These are phyloP conservation scores for Boletus subcaerulescens DNA, from an alignment of 768 basidiomycete species.

Conservation along the genomic window DNA sequence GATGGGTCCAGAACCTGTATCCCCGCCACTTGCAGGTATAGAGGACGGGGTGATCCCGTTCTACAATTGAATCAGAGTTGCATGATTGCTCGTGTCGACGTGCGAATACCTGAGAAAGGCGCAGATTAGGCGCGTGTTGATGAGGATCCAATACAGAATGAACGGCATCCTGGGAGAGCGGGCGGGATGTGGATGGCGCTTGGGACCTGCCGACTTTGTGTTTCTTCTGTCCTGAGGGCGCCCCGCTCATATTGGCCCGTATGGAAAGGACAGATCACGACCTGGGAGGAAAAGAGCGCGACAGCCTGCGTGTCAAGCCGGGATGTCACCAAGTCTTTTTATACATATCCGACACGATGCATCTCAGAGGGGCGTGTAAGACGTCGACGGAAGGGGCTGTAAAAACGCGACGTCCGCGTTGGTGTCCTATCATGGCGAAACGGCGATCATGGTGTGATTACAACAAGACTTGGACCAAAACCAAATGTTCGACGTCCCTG, in stretches of 20 bases:
- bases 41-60: constrained; percentile 13
- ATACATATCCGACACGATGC: constrained; percentile 18
- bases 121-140: constrained; percentile 6
- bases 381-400: not conserved
- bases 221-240: constrained; percentile 9
- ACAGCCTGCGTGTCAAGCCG: not conserved
- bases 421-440: not conserved
- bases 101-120: constrained; percentile 14
- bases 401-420: constrained; percentile 23
- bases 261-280: not conserved
- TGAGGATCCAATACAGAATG: constrained; percentile 12
- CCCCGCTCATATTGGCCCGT: constrained; percentile 11
- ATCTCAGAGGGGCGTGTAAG: constrained; percentile 14
- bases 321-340: constrained; percentile 4
- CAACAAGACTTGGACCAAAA: constrained; percentile 1
- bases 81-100: not conserved
- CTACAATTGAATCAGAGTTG: constrained; percentile 18
- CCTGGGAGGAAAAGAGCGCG: not conserved
- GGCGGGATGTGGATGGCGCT: not conserved
- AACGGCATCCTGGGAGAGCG: constrained; percentile 1
- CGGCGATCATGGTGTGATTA: not conserved
- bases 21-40: constrained; percentile 5
- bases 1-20: constrained; percentile 6
- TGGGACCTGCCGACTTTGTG: constrained; percentile 11
- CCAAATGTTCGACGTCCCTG: constrained; percentile 57